Conservation (phyloP, 257 asterid genomes). For the Solanum neorickii region DNA sequence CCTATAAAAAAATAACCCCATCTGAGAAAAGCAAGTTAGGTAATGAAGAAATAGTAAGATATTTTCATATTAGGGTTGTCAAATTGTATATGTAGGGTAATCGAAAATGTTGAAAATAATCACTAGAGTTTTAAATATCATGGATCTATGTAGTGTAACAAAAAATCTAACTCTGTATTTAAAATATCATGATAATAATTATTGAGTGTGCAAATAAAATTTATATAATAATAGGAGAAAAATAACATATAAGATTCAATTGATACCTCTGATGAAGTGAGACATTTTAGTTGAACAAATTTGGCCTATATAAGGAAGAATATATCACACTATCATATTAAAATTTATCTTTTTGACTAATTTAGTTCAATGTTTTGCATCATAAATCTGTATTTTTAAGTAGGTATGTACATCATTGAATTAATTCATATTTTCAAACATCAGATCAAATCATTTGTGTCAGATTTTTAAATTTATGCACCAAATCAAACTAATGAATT, state of each 20-base stretch:
- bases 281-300: neutral
- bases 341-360: neutral
- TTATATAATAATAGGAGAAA: neutral
- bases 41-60: neutral
- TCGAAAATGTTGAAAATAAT: neutral
- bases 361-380: neutral
- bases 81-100: neutral
- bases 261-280: neutral
- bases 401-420: too few species aligned
- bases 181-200: neutral
- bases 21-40: neutral
- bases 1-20: neutral
- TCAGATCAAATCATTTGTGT: too few species aligned
- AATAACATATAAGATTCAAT: neutral
- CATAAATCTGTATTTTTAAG: too few species aligned
- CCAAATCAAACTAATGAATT: too few species aligned
- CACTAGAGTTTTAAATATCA: neutral
- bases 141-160: neutral
- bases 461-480: too few species aligned
- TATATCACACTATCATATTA: neutral
- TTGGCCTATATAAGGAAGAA: neutral
- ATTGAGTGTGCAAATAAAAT: neutral
- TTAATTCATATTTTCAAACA: accelerated
- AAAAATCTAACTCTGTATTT: neutral
- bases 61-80: neutral